Evolutionary conservation across 192 early-diverging fungal genomes (phyloP), one percentile per base, ranked within the genome.

Genomic region (Spizellomyces sp.): DNA sequence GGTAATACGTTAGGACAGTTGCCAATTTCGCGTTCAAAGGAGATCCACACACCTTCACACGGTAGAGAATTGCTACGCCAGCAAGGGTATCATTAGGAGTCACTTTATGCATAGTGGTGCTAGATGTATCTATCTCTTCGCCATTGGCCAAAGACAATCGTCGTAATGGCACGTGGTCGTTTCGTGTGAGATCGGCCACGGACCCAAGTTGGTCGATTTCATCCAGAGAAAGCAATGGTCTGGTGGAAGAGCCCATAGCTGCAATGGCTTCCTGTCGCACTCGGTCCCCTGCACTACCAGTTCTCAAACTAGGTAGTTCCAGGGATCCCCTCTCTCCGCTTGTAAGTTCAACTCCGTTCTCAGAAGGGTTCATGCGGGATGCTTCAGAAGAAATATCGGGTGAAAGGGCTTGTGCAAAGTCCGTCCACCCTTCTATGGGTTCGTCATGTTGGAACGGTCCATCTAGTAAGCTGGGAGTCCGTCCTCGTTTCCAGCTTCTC

Each of bases 41-140:
- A 22, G 22, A 56, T 41, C 5, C 36, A 61, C 59, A 27, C 9
- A 61, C 59, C 22, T 14, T 27, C 15, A 61, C 59, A 41, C 59
- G 21, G 36, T 61, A 61, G 5, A 27, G 42, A 42, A 61, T 61
- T 9, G 59, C 59, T 27, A 61, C 15, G 17, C 59, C 59, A 5
- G 59, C 59, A 14, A 61, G 59, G 42, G 59, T 61, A 61, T 61
- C 59, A 41, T 19, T 61, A 17, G 15, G 15, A 15, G 22, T 6
- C 4, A 61, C 59, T 14, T 0, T 27, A 17, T 61, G 59, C 15
- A 41, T 61, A 4, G 14, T n/a, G 50, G 14, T n/a, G 50, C 50
- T 19, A 54, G 50, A 54, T 54, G 50, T 19, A 12, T n/a, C 17
- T 54, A 54, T 54, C 50, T 54, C 50, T 54, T 54, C 14, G 17